These are phyloP conservation scores for Monosporascus sp. DNA, from an alignment of 2,329 filamentous ascomycete genomes.

Conservation along the genomic window DNA sequence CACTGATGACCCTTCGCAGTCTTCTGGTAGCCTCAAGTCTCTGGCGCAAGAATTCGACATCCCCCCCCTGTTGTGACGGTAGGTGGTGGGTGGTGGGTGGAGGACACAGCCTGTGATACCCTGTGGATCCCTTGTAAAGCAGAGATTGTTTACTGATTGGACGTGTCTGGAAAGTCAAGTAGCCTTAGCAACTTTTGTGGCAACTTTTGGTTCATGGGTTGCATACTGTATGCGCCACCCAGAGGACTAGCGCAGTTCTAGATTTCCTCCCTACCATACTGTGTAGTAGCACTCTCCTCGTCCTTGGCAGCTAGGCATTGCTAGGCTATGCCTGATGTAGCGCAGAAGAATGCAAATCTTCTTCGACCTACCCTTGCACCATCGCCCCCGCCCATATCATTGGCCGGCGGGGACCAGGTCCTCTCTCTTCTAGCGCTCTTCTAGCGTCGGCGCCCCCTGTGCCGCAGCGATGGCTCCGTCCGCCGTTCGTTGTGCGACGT, in stretches of 20 bases:
- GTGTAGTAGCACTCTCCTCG: neutral
- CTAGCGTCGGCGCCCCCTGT: constrained; percentile 25
- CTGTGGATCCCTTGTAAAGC: neutral
- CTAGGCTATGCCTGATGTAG: neutral
- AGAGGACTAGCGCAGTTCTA: neutral
- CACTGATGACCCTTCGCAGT: neutral
- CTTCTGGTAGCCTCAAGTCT: too few species aligned
- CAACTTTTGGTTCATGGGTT: neutral
- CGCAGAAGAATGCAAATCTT: neutral
- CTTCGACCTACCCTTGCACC: neutral
- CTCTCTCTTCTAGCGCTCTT: constrained; percentile 32
- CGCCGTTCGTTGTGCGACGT: constrained; percentile 4
- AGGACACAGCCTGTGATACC: neutral
- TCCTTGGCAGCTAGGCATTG: neutral
- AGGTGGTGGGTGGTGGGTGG: neutral
- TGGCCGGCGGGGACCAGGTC: constrained; percentile 12
- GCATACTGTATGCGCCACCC: neutral
- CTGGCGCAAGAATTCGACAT: too few species aligned
- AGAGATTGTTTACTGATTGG: neutral
- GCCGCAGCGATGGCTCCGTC: neutral
- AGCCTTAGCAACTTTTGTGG: neutral
- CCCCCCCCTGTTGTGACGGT: too few species aligned
- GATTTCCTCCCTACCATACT: neutral
- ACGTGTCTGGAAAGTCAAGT: neutral
- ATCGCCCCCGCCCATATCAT: constrained; percentile 11